phyloP scores from a whole-genome alignment of 2,329 filamentous ascomycete species.

The Didymella segeticola region DNA sequence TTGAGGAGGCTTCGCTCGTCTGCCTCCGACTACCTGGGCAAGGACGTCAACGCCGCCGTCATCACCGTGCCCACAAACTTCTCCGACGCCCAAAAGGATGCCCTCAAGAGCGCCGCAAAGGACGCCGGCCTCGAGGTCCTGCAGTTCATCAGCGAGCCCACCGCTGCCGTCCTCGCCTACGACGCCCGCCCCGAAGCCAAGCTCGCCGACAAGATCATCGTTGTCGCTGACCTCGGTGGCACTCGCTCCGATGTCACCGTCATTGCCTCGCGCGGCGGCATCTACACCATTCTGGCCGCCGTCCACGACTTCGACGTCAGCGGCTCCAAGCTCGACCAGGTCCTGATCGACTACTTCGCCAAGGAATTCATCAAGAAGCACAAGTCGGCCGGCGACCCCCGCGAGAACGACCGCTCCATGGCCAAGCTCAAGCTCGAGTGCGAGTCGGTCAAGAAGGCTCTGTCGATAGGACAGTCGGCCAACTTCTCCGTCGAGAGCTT shows the following conservation, averaged over 20 bases:
- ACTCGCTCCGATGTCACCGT: conserved; percentile 92
- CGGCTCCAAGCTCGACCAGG: conserved; percentile 84
- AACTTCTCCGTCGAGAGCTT: conserved; percentile 93
- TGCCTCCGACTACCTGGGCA: conserved; percentile 90
- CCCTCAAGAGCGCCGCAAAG: conserved; percentile 77
- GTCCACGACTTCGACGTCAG: conserved; percentile 95
- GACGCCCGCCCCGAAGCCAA: conserved; percentile 81
- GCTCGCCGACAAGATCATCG: conserved; percentile 82
- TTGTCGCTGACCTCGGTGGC: conserved; percentile 92
- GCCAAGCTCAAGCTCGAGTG: conserved; percentile 93
- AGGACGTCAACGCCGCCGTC: conserved; percentile 92
- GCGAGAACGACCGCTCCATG: conserved; percentile 78
- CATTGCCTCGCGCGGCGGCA: conserved; percentile 87
- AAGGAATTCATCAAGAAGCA: conserved; percentile 99
- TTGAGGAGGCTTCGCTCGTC: conserved; percentile 80
- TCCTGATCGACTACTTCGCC: conserved; percentile 93
- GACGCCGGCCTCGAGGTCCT: conserved; percentile 86
- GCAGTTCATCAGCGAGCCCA: conserved; percentile 90
- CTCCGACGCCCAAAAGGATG: conserved; percentile 82
- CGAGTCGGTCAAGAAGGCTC: conserved; percentile 88
- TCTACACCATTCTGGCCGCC: conserved; percentile 94
- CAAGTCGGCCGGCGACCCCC: conserved; percentile 74
- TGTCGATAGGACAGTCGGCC: conserved; percentile 86
- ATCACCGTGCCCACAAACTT: conserved; percentile 95
- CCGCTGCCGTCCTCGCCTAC: conserved; percentile 88